Conservation (phyloP, 2,329 filamentous ascomycete genomes). For the Diplodia intermedia region DNA sequence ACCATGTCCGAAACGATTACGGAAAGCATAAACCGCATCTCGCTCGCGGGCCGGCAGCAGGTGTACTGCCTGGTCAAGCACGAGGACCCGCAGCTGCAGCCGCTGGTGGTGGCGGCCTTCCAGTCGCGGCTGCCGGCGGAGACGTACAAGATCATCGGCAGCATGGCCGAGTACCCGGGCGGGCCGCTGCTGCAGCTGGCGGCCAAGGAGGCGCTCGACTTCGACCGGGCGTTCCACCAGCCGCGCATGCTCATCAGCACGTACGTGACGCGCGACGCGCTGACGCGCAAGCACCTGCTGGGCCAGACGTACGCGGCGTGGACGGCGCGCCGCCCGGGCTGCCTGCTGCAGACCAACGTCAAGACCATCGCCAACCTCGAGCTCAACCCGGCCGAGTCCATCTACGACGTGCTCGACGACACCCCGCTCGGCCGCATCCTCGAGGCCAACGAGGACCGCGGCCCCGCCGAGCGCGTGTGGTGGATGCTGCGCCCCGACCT, state of each 20-base stretch:
- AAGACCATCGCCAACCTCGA: conserved; percentile 86
- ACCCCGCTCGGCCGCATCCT: conserved; percentile 82
- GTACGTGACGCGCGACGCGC: conserved; percentile 92
- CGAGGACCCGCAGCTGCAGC: conserved; percentile 87
- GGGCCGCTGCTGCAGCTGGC: conserved; percentile 75
- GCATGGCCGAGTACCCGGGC: conserved; percentile 52
- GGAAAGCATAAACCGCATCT: neutral
- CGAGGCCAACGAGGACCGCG: conserved; percentile 66
- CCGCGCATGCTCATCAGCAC: conserved; percentile 76
- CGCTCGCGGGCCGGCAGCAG: neutral
- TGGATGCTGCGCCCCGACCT: conserved; percentile 98
- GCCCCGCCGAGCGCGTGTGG: conserved; percentile 68
- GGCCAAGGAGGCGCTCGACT: conserved; percentile 87
- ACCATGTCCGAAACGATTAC: conserved; percentile 3
- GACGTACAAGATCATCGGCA: conserved; percentile 63
- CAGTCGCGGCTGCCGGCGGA: conserved; percentile 63
- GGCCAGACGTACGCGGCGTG: conserved; percentile 83
- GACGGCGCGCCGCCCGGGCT: conserved; percentile 72
- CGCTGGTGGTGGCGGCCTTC: conserved; percentile 77
- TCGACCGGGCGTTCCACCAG: conserved; percentile 74
- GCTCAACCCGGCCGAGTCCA: conserved; percentile 92
- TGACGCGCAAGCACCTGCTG: conserved; percentile 95
- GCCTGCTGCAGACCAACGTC: conserved; percentile 72
- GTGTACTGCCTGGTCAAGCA: conserved; percentile 16
- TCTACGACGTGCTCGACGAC: conserved; percentile 91